Conservation (phyloP, 257 asterid genomes). For the Mentha longifolia region DNA sequence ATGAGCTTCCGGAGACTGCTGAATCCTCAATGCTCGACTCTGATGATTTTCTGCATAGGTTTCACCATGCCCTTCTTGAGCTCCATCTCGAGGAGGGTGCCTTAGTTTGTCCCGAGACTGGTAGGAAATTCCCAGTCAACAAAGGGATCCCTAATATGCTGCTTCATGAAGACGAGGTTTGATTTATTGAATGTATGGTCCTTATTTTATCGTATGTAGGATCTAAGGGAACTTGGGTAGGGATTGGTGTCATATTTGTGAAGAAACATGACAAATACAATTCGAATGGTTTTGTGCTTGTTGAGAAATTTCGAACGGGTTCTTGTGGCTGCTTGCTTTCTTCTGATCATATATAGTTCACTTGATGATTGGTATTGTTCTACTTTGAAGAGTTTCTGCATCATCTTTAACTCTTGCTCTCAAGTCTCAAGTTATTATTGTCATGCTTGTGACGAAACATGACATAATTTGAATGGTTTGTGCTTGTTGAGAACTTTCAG, state of each 20-base stretch:
- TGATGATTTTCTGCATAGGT: slow-evolving; percentile 72
- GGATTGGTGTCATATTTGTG: slow-evolving; percentile 11
- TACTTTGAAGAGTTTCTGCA: background rate
- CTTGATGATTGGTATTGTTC: background rate
- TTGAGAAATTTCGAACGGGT: background rate
- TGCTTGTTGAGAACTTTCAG: too few relatives aligned
- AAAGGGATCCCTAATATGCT: slow-evolving; percentile 95
- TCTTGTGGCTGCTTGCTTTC: background rate
- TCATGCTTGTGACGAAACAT: too few relatives aligned
- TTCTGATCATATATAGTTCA: background rate
- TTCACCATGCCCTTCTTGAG: slow-evolving; percentile 92
- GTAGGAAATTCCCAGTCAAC: slow-evolving; percentile 77
- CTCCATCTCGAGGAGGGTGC: slow-evolving; percentile 94
- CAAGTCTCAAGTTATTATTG: background rate
- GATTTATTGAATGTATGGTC: slow-evolving; percentile 22
- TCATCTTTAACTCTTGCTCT: background rate
- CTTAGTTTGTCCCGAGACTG: slow-evolving; percentile 85
- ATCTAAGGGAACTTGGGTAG: slow-evolving; percentile 17
- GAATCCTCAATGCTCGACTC: slow-evolving; percentile 80
- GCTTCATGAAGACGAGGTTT: slow-evolving; percentile 95
- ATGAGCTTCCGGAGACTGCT: slow-evolving; percentile 66
- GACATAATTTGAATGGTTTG: too few relatives aligned
- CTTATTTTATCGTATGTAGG: slow-evolving; percentile 17
- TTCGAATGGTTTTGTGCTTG: slow-evolving; percentile 17
- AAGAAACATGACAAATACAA: background rate